Conservation (phyloP, 768 basidiomycete genomes). For the Rhizopogon vulgaris region DNA sequence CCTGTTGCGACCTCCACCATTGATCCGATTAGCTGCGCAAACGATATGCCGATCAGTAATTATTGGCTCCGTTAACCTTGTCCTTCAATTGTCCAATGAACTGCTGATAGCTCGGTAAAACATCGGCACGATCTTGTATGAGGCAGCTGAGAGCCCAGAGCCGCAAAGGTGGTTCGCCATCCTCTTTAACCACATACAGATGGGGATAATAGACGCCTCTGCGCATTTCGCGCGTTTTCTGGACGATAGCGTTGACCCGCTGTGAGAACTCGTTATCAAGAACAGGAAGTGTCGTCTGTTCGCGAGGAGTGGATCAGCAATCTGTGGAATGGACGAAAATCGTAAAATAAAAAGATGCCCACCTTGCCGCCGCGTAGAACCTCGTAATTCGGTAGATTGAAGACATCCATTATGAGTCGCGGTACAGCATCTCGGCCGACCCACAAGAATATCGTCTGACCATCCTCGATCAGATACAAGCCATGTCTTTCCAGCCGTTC, state of each 20-base stretch:
- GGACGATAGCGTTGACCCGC: conserved; percentile 87
- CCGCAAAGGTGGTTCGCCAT: conserved; percentile 90
- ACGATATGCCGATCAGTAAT: conserved; percentile 14
- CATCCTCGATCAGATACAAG: conserved; percentile 94
- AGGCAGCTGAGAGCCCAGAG: conserved; percentile 93
- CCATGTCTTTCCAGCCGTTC: conserved; percentile 94
- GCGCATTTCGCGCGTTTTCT: conserved; percentile 92
- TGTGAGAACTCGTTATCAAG: conserved; percentile 96
- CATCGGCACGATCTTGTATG: conserved; percentile 94
- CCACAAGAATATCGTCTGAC: conserved; percentile 97
- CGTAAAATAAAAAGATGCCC: conserved; percentile 12
- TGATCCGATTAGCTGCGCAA: too few species aligned
- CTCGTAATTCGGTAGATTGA: conserved; percentile 83
- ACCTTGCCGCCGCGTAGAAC: conserved; percentile 93
- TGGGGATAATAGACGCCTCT: conserved; percentile 91
- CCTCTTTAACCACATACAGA: conserved; percentile 95
- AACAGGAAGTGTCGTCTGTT: conserved; percentile 77
- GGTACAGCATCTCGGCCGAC: conserved; percentile 98
- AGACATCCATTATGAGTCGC: conserved; percentile 89
- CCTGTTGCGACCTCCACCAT: neutral
- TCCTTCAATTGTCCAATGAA: conserved; percentile 88
- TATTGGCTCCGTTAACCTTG: conserved; percentile 46
- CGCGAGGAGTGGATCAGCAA: conserved; percentile 1
- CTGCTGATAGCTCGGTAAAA: conserved; percentile 93
- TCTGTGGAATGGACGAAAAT: neutral